Evolutionary conservation across 352 stramenopile genomes (phyloP).

Genomic region (Phytophthora fragariaefolia): DNA sequence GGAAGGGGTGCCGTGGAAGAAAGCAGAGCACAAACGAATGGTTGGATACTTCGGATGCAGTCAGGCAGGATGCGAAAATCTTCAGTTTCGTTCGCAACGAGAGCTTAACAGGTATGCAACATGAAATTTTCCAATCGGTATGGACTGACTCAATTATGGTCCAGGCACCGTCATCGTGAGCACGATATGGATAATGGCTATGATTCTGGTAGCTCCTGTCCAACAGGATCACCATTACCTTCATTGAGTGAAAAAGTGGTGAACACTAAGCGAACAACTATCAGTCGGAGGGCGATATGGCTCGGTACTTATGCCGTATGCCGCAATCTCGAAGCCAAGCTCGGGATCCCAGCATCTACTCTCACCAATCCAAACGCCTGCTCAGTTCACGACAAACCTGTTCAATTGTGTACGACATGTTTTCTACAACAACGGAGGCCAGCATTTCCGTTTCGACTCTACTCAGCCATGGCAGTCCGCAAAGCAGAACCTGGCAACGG

Average conservation of each 20-base stretch:
- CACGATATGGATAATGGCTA: constrained; percentile 22
- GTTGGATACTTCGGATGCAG: constrained; percentile 59
- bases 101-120: constrained; percentile 43
- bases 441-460: constrained; percentile 35
- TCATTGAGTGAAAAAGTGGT: constrained; percentile 1
- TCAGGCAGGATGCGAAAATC: constrained; percentile 35
- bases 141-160: not conserved
- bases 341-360: constrained; percentile 26
- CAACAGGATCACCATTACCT: constrained; percentile 1
- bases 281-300: constrained; percentile 41
- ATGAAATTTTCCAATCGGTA: not conserved
- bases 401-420: constrained; percentile 33
- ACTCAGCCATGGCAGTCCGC: constrained; percentile 29
- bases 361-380: constrained; percentile 28
- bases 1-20: constrained; percentile 49
- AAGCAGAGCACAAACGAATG: constrained; percentile 37
- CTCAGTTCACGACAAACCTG: constrained; percentile 30
- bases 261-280: constrained; percentile 2
- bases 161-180: constrained; percentile 26
- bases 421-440: constrained; percentile 35
- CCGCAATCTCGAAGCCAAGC: constrained; percentile 42
- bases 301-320: constrained; percentile 52
- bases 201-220: constrained; percentile 5
- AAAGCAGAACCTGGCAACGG: constrained; percentile 12
- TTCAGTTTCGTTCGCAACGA: constrained; percentile 52